Percentiles rank a stretch among this genome's conserved stretches.
These are phyloP conservation scores for Kluyveromyces starmeri DNA, from an alignment of 805 yeast genomes.

Conservation along the genomic window DNA sequence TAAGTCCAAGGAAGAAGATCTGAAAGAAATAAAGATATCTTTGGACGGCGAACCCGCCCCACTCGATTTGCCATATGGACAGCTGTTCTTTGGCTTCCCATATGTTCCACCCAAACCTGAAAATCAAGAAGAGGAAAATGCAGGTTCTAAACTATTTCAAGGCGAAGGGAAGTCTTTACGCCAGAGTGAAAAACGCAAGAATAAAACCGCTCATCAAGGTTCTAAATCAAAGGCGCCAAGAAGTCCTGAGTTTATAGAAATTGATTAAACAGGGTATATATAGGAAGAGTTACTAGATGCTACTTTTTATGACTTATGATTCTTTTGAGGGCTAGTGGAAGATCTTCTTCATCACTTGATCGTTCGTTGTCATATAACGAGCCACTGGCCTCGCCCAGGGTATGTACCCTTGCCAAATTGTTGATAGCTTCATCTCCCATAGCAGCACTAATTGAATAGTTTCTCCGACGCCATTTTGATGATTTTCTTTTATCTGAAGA, in stretches of 20 bases:
- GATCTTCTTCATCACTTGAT: conserved; percentile 16
- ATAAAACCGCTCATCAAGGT: conserved; percentile 42
- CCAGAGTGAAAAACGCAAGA: conserved; percentile 61
- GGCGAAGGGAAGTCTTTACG: conserved; percentile 77
- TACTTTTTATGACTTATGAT: conserved; percentile 24
- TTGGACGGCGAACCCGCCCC: conserved; percentile 62
- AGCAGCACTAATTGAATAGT: conserved; percentile 31
- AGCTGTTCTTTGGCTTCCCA: conserved; percentile 90
- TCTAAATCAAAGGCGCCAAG: conserved; percentile 51
- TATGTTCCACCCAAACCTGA: conserved; percentile 38
- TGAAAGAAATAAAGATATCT: conserved; percentile 37
- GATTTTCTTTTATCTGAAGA: conserved; percentile 16
- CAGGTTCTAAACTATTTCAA: conserved; percentile 28
- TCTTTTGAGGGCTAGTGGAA: conserved; percentile 34
- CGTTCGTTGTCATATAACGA: conserved; percentile 11
- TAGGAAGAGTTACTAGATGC: too few relatives aligned
- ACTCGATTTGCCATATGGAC: conserved; percentile 69
- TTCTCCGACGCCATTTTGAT: conserved; percentile 28
- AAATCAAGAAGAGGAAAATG: conserved; percentile 26
- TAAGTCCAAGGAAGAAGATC: conserved; percentile 11
- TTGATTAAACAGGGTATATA: conserved; percentile 38
- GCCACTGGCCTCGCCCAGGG: conserved; percentile 20
- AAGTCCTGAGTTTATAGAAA: conserved; percentile 74
- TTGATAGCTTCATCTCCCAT: conserved; percentile 13
- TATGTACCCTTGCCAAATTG: conserved; percentile 14